These are phyloP conservation scores for Cadophora malorum DNA, from an alignment of 2,329 filamentous ascomycete species.

Conservation along the genomic window DNA sequence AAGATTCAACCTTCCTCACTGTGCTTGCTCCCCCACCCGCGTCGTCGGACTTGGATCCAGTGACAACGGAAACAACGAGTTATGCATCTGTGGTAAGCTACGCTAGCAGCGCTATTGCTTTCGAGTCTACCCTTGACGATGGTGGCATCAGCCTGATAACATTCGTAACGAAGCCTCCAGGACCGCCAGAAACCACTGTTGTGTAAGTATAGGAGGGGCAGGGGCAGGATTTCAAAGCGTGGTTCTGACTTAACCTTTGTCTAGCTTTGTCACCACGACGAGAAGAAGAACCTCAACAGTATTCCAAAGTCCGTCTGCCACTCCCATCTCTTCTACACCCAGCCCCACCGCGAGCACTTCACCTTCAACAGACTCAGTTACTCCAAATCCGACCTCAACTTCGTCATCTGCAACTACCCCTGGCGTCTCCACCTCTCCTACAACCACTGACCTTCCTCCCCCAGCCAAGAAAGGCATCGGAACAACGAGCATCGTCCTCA, in stretches of 20 bases:
- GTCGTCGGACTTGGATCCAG: neutral
- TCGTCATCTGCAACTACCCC: neutral
- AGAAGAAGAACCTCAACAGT: slow-evolving; percentile 4
- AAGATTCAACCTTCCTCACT: neutral
- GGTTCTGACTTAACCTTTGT: neutral
- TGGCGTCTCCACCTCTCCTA: neutral
- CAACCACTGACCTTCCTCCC: neutral
- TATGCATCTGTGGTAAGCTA: neutral
- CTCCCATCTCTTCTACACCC: neutral
- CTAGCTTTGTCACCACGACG: neutral
- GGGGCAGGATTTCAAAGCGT: neutral
- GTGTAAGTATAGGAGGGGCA: neutral
- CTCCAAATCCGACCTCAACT: neutral
- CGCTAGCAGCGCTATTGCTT: neutral
- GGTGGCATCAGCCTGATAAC: neutral
- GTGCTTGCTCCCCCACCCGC: neutral
- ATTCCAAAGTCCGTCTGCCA: neutral
- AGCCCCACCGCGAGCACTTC: neutral
- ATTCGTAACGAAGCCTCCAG: neutral
- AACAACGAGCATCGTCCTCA: slow-evolving; percentile 5
- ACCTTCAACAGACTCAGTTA: neutral
- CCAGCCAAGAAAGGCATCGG: neutral
- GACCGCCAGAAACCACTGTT: neutral
- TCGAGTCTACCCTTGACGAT: neutral
- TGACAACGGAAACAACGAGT: neutral